phyloP scores from a whole-genome alignment of 73 alveolate species.

The Symbiodinium pilosum region DNA sequence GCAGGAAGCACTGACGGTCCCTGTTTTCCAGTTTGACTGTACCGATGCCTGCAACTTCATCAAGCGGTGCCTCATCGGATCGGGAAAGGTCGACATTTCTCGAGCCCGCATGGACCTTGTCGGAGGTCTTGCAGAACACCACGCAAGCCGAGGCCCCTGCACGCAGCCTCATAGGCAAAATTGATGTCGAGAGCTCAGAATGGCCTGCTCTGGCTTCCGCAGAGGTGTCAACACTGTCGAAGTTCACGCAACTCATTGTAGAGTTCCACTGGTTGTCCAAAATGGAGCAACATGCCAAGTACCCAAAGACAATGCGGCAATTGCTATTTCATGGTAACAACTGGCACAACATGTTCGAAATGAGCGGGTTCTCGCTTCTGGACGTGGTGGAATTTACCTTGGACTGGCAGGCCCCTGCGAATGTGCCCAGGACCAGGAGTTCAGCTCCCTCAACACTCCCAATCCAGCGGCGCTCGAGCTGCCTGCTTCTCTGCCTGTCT shows the following conservation, averaged over 20 bases:
- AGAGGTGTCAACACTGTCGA: neutral
- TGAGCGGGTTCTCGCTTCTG: neutral
- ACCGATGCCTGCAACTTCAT: too few relatives aligned
- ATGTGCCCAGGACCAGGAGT: neutral
- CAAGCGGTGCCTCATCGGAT: too few relatives aligned
- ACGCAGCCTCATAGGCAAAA: constrained; percentile 15
- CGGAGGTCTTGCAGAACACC: neutral
- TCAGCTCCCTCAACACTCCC: neutral
- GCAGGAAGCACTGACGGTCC: too few relatives aligned
- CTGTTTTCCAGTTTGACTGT: too few relatives aligned
- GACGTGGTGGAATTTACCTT: neutral
- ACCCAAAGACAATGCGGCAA: neutral
- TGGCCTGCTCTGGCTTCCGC: neutral
- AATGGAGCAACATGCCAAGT: neutral
- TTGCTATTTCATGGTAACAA: constrained; percentile 34
- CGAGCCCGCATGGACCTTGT: constrained; percentile 44
- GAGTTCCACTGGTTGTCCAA: constrained; percentile 22
- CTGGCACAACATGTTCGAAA: neutral
- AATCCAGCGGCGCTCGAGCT: neutral
- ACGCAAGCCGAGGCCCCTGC: neutral
- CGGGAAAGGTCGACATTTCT: too few relatives aligned
- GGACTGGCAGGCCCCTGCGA: neutral
- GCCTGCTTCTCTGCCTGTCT: neutral
- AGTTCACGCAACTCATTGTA: constrained; percentile 20
- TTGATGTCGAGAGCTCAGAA: constrained; percentile 36